phyloP scores from a whole-genome alignment of 495 filamentous ascomycete genomes.

The Trichoderma erinaceum region DNA sequence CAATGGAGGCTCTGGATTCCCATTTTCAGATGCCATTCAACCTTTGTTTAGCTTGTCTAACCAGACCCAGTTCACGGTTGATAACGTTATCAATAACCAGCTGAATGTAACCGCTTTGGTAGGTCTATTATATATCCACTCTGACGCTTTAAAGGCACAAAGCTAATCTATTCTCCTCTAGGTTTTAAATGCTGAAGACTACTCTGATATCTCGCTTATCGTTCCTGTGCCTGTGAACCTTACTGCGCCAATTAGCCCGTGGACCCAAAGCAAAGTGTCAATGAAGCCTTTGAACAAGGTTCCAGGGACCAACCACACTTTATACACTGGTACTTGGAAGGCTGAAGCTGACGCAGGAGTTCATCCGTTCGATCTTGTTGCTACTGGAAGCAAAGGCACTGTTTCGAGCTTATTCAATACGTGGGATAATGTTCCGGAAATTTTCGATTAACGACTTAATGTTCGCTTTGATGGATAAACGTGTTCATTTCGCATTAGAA shows the following conservation, averaged over 20 bases:
- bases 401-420: not conserved
- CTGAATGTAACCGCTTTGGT: not conserved
- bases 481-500: no score
- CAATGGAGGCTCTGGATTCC: slow-evolving; percentile 19
- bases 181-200: not conserved
- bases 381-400: not conserved
- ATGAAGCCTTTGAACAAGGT: not conserved
- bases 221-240: not conserved
- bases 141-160: not conserved
- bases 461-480: no score
- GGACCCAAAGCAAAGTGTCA: not conserved
- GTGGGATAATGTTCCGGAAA: not conserved
- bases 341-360: no score
- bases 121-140: not conserved
- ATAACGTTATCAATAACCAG: not conserved
- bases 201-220: not conserved
- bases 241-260: not conserved
- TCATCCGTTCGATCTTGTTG: not conserved
- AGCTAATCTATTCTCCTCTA: not conserved
- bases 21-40: slow-evolving; percentile 14
- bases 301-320: not conserved
- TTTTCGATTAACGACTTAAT: no score
- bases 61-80: not conserved
- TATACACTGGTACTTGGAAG: not conserved
- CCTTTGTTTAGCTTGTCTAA: not conserved